phyloP scores from a whole-genome alignment of 1,284 basidiomycete genomes.

The Malassezia slooffiae region DNA sequence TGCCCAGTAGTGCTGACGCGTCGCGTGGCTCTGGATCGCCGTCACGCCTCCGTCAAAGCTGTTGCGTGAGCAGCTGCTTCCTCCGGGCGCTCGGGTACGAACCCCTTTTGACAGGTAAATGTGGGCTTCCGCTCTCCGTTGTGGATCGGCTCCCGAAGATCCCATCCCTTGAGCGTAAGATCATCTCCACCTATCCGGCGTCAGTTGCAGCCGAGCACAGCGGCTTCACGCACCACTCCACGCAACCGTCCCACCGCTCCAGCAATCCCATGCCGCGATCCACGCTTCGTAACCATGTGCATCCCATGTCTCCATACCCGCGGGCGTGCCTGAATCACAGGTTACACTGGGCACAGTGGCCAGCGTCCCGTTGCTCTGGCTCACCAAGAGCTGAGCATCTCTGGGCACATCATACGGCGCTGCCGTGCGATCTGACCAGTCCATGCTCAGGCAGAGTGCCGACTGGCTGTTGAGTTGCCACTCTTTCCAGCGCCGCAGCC shows the following conservation, averaged over 20 bases:
- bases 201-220: background rate
- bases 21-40: slow-evolving; percentile 71
- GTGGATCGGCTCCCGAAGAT: slow-evolving; percentile 49
- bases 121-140: slow-evolving; percentile 49
- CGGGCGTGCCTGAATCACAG: slow-evolving; percentile 8
- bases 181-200: slow-evolving; percentile 89
- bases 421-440: slow-evolving; percentile 31
- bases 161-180: slow-evolving; percentile 79
- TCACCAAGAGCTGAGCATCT: slow-evolving; percentile 26
- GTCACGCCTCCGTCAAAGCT: slow-evolving; percentile 83
- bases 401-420: background rate
- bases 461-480: slow-evolving; percentile 30
- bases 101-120: slow-evolving; percentile 58
- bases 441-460: slow-evolving; percentile 40
- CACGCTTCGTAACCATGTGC: slow-evolving; percentile 93
- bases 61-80: background rate
- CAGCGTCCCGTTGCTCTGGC: slow-evolving; percentile 42
- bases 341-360: slow-evolving; percentile 26
- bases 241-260: slow-evolving; percentile 52
- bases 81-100: too few relatives aligned
- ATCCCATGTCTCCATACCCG: slow-evolving; percentile 54
- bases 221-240: slow-evolving; percentile 72
- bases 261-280: slow-evolving; percentile 81
- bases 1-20: slow-evolving; percentile 68
- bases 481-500: background rate